Evolutionary conservation across 139 green algal species (phyloP).

Genomic region (Edaphochlamys debaryana): DNA sequence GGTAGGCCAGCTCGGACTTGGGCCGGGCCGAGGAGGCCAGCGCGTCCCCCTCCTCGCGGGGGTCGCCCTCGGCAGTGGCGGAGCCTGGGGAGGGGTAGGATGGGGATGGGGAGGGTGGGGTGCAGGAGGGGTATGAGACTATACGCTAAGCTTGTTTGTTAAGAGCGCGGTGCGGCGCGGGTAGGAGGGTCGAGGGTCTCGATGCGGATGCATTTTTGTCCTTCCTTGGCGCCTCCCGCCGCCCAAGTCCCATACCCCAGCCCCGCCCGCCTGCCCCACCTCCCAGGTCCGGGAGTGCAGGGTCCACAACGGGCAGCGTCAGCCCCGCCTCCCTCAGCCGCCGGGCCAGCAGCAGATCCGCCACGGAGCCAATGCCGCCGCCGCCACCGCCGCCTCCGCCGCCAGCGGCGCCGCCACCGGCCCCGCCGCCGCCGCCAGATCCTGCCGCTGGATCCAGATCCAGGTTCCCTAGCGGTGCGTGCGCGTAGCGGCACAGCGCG

Average conservation of each 20-base stretch:
- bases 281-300: conserved; percentile 69
- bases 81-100: not conserved
- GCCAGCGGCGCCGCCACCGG: not conserved
- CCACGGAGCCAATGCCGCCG: conserved; percentile 45
- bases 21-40: conserved; percentile 1
- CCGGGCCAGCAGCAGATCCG: conserved; percentile 85
- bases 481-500: conserved; percentile 81
- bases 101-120: not conserved
- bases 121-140: no score
- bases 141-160: no score
- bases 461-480: conserved; percentile 86
- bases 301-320: conserved; percentile 83
- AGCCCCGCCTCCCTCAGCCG: conserved; percentile 75
- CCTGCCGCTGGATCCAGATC: conserved; percentile 48
- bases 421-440: not conserved
- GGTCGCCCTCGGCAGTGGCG: conserved; percentile 13
- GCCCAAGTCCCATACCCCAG: no score
- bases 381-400: not conserved
- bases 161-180: no score
- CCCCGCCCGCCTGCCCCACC: not conserved
- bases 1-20: conserved; percentile 54
- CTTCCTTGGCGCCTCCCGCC: no score
- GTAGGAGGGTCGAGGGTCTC: not conserved
- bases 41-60: conserved; percentile 14
- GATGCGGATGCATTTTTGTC: no score